Evolutionary conservation across 768 basidiomycete genomes (phyloP).

Genomic region (Galerina sulciceps): DNA sequence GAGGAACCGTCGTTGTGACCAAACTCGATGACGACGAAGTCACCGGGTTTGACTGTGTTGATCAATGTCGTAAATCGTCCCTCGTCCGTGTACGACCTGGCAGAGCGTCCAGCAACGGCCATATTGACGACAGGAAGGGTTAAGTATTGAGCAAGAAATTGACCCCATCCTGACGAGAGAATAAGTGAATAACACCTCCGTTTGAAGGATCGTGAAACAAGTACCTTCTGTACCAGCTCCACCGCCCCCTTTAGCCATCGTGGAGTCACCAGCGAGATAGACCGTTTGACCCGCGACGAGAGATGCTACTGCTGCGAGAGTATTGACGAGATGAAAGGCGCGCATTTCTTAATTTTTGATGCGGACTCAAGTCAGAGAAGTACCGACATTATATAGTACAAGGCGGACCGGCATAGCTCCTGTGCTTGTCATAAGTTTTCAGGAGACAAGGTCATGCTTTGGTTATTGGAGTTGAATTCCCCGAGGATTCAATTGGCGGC

Average conservation of each 20-base stretch:
- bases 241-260: constrained; percentile 45
- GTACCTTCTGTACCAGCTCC: constrained; percentile 41
- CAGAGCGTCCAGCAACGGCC: constrained; percentile 49
- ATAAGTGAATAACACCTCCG: not conserved
- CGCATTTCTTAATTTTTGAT: no score
- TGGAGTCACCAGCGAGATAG: constrained; percentile 49
- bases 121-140: constrained; percentile 48
- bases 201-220: not conserved
- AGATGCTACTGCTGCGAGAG: no score
- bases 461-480: no score
- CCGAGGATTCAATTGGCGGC: not conserved
- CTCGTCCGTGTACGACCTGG: constrained; percentile 52
- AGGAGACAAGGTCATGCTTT: no score
- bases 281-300: constrained; percentile 30
- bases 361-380: no score
- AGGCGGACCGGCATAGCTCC: no score
- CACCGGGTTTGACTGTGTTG: constrained; percentile 41
- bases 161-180: constrained; percentile 45
- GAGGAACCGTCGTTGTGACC: constrained; percentile 51
- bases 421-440: no score
- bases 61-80: constrained; percentile 48
- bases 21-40: constrained; percentile 50
- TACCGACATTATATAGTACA: no score
- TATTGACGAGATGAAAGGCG: no score
- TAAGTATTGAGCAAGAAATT: constrained; percentile 44